Base-by-base conservation (phyloP, 2,329 filamentous ascomycete genomes). In the Fusarium transvaalense region DNA sequence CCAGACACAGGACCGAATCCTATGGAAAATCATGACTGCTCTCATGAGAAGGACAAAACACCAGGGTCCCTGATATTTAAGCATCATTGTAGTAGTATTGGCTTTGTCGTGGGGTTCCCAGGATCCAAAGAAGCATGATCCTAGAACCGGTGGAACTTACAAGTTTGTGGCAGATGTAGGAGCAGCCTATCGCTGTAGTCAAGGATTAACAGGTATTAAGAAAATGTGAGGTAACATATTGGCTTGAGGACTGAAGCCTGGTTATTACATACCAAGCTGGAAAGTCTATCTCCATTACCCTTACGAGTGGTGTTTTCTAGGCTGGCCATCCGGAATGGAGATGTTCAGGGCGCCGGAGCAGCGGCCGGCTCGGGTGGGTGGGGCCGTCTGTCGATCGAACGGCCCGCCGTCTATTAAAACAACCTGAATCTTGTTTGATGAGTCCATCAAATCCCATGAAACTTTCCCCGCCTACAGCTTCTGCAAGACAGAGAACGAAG, bases 381-480 rank as follows among this genome's bases (percentile, higher is more conserved):
- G 71, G 66, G 68, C 71, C 57, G 47, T 31, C 9, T 27, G 23
- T 51, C 56, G 68, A 68, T 70, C 55, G 25, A 54, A 56, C 59
- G 63, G 56, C 53, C 68, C 64, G 59, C 56, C 53, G 25, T 63
- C 47, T 67, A 46, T 53, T 19, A 21, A 45, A 52, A 23, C 32
- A 58, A 37, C 29, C 27, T 38, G 15, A 6, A 56, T 42, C 15
- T 37, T 52, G 10, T 35, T 38, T 13, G 21, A 19, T n/a, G 7
- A 25, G n/a, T 12, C 15, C 9, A 23, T 31, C 17, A 37, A 41
- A 10, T 41, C 29, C 12, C 13, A 54, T n/a, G 14, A 42, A 51
- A 23, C 23, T 10, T 12, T 13, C 10, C 14, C 35, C 17, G 25
- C 25, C 23, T 5, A 19, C 17, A 19, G 32, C 9, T 10, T 5